Percentiles rank a stretch among this genome's conserved stretches.
These are phyloP conservation scores for Sugiyamaella floridensis DNA, from an alignment of 805 yeast species.

Conservation along the genomic window DNA sequence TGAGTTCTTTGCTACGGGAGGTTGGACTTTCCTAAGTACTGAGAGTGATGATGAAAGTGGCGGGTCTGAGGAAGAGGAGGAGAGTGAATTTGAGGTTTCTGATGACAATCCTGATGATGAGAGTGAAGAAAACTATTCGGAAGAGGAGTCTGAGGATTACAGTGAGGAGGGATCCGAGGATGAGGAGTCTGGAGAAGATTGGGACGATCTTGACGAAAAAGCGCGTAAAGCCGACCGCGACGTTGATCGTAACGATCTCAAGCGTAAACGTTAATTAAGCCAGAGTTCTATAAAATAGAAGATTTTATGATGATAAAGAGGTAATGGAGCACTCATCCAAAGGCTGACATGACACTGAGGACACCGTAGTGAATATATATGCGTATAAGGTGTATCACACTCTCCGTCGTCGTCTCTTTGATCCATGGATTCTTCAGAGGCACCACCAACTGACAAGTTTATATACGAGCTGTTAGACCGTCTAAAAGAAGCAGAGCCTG, in stretches of 20 bases:
- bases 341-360: too few species aligned
- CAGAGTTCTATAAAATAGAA: not conserved
- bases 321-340: too few species aligned
- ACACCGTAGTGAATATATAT: too few species aligned
- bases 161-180: slow-evolving; percentile 30
- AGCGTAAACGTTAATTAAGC: slow-evolving; percentile 12
- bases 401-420: not conserved
- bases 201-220: slow-evolving; percentile 57
- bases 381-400: not conserved
- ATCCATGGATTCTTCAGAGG: not conserved
- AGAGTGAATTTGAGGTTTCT: slow-evolving; percentile 56
- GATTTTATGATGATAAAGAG: not conserved
- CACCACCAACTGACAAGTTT: not conserved
- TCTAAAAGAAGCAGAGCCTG: not conserved
- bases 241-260: slow-evolving; percentile 18
- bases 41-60: slow-evolving; percentile 74
- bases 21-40: slow-evolving; percentile 91
- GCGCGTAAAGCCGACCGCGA: slow-evolving; percentile 34
- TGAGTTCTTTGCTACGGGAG: slow-evolving; percentile 89
- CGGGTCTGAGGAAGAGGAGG: slow-evolving; percentile 67
- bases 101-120: slow-evolving; percentile 55
- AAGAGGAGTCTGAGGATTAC: slow-evolving; percentile 30
- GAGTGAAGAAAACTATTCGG: slow-evolving; percentile 40
- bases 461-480: not conserved
- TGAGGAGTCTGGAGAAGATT: slow-evolving; percentile 36